phyloP scores from a whole-genome alignment of 192 early-diverging fungal genomes.

The Dissophora globulifera region DNA sequence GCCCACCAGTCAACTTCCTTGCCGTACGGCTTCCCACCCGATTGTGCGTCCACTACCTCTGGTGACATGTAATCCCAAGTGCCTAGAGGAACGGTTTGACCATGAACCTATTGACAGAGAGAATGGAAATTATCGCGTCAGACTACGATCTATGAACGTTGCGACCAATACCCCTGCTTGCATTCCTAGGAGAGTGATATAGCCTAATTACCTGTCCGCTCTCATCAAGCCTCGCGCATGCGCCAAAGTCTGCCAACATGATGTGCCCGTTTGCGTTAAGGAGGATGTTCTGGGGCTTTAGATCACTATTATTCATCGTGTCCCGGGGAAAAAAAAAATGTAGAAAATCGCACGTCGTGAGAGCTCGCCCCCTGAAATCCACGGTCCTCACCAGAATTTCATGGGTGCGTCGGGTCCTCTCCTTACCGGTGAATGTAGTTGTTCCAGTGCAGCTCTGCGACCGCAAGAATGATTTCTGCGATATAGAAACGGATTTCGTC shows the following conservation, averaged over 20 bases:
- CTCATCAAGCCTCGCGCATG: conserved; percentile 41
- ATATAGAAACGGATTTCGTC: conserved; percentile 76
- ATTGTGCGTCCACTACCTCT: conserved; percentile 89
- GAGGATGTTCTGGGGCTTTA: conserved; percentile 79
- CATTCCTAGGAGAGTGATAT: background rate
- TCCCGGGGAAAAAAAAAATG: no score
- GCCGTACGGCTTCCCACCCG: conserved; percentile 78
- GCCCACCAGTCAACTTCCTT: conserved; percentile 91
- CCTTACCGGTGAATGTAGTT: conserved; percentile 71
- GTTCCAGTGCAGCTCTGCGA: conserved; percentile 75
- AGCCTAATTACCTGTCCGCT: conserved; percentile 24
- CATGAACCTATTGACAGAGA: conserved; percentile 30
- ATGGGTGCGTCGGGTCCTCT: no score
- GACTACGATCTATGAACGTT: no score
- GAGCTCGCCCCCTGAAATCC: no score
- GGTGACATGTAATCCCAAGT: conserved; percentile 95
- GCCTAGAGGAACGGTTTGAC: conserved; percentile 74
- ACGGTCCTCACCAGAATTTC: no score
- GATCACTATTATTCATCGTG: no score
- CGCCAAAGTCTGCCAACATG: conserved; percentile 80
- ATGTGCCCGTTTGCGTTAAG: conserved; percentile 77
- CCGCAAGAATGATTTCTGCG: conserved; percentile 74
- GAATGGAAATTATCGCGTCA: no score
- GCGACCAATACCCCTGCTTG: no score
- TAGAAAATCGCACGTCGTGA: no score